Evolutionary conservation across 164 flowering plant species (phyloP), one percentile per base, ranked within the genome.

Genomic region (Chloranthus sessilifolius): DNA sequence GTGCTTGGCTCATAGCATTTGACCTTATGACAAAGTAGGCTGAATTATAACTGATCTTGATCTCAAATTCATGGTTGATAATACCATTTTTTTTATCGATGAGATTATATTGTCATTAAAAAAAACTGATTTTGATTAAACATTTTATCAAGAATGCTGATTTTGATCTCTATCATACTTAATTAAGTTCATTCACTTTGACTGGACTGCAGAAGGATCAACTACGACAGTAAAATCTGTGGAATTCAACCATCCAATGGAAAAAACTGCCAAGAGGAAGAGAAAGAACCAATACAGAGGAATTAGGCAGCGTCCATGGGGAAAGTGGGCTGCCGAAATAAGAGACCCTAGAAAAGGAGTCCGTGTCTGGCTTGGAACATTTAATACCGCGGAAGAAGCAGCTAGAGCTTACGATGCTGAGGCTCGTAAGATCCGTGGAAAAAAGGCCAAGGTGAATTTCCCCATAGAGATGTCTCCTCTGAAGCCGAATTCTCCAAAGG

Each of bases 181-280:
- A 11, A 5, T 17, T 17, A 20, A 15, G 1, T 17, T 1, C 9
- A 40, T 17, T 42, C 3, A 21, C 23, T 44, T 47, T 22, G 46
- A 33, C 9, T 41, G 15, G 44, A 22, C 35, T 15, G 24, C 55
- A 44, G 62, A 55, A 75, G 82, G 73, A 20, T 57, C 78, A 24
- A 39, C 56, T 20, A 35, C 38, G 10, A 14, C 58, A 36, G 53
- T 42, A 11, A 81, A 79, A 50, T 10, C 77, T 60, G 63, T 53
- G 46, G 89, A 87, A 39, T 70, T 58, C 63, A 73, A 60, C 53
- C 76, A 71, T 31, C 76, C 72, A 57, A 78, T 77, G 37, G 30
- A 46, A n/a, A 46, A 33, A 33, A 10, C 16, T 20, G 37, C 23
- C 5, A 50, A 53, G 36, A 53, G 59, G 10, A 45, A 43, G 30